Conservation (phyloP, 1,139 yeast genomes). For the Hyphopichia buzzinii region DNA sequence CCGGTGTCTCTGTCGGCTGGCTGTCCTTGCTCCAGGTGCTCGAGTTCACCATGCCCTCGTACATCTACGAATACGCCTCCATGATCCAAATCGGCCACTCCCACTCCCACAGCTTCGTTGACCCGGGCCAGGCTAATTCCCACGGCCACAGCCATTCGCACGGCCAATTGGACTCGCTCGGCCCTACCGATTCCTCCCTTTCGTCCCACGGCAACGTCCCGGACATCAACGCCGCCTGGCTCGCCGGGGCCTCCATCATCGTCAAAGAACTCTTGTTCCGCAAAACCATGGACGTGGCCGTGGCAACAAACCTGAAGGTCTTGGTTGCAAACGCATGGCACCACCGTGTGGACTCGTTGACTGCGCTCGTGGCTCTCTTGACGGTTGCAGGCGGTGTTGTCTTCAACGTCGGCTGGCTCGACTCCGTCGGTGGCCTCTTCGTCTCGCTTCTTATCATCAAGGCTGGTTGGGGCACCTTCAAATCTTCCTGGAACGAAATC, state of each 20-base stretch:
- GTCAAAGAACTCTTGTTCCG: conserved; percentile 85
- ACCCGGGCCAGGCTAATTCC: conserved; percentile 43
- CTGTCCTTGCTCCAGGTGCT: conserved; percentile 68
- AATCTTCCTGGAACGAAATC: conserved; percentile 68
- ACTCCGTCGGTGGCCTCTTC: conserved; percentile 84
- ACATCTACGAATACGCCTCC: conserved; percentile 38
- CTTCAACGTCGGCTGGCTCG: conserved; percentile 77
- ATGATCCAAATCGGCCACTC: conserved; percentile 54
- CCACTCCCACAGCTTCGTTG: conserved; percentile 37
- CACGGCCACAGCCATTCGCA: conserved; percentile 23
- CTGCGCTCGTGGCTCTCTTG: conserved; percentile 84
- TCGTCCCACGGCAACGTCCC: conserved; percentile 40
- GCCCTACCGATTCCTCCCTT: conserved; percentile 7
- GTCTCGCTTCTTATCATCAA: conserved; percentile 79
- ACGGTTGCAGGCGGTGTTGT: conserved; percentile 86
- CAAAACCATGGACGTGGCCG: conserved; percentile 79
- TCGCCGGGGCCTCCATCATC: conserved; percentile 83
- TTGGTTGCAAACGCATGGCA: conserved; percentile 98
- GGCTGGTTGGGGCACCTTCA: conserved; percentile 80
- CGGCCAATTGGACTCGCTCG: conserved; percentile 4
- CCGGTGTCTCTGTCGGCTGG: conserved; percentile 93
- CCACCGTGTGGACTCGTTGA: conserved; percentile 92
- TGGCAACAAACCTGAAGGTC: conserved; percentile 76
- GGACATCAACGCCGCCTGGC: conserved; percentile 91
- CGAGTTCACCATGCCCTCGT: conserved; percentile 64